Evolutionary conservation across 139 green algal genomes (phyloP).

Genomic region (Tetradesmus lagerheimii): DNA sequence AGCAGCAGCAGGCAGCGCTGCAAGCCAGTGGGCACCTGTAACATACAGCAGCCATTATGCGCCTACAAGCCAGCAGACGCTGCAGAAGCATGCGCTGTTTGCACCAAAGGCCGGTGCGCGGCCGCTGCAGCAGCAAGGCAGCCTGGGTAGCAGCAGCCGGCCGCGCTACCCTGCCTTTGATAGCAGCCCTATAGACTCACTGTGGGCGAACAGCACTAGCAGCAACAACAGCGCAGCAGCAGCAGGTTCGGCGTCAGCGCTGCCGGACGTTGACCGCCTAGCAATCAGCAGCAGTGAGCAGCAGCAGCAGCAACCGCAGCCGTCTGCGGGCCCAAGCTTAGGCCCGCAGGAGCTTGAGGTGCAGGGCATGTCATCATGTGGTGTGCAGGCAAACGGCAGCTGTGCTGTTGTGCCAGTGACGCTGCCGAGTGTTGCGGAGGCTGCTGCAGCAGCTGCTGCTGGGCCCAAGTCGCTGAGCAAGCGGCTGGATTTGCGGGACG

Average conservation of each 20-base stretch:
- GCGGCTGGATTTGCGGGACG: constrained; percentile 72
- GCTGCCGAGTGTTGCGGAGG: not conserved
- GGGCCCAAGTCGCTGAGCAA: constrained; percentile 59
- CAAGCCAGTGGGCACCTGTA: not conserved
- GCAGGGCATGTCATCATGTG: not conserved
- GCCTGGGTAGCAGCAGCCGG: not conserved
- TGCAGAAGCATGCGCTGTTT: constrained; percentile 68
- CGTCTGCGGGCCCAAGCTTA: constrained; percentile 63
- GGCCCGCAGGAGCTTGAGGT: constrained; percentile 82
- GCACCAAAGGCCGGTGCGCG: not conserved
- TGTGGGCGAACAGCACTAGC: not conserved
- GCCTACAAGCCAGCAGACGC: not conserved
- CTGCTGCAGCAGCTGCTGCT: constrained; percentile 28
- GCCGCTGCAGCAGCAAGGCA: not conserved
- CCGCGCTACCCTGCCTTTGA: constrained; percentile 68
- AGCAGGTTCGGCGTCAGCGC: not conserved
- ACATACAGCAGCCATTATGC: constrained; percentile 29
- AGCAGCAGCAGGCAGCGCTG: not conserved
- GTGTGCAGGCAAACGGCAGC: constrained; percentile 26
- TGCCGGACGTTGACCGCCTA: not conserved
- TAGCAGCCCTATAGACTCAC: constrained; percentile 30
- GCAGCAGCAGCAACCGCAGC: constrained; percentile 54
- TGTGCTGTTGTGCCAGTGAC: constrained; percentile 38
- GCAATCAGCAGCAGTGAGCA: constrained; percentile 37
- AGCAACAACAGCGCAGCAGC: not conserved